These are phyloP conservation scores for Globisporangium cylindrosporum DNA, from an alignment of 352 stramenopile species.

Conservation along the genomic window DNA sequence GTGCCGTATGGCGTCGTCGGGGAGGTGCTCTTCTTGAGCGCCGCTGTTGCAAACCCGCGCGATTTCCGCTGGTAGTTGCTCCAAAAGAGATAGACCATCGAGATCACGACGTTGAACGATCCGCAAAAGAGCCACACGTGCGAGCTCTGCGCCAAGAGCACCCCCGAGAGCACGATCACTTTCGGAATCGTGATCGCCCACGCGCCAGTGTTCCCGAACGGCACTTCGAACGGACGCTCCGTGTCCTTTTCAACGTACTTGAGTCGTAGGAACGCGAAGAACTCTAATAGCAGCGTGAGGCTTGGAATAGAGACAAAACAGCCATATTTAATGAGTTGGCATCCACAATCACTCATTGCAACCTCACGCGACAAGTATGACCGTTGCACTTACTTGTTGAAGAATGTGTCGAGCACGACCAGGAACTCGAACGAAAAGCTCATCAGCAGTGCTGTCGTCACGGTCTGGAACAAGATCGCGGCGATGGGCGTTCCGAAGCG, in stretches of 20 bases:
- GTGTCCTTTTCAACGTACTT: conserved; percentile 82
- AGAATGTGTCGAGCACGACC: conserved; percentile 82
- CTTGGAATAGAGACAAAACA: conserved; percentile 18
- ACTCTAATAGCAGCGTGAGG: conserved; percentile 77
- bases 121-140: conserved; percentile 73
- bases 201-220: conserved; percentile 61
- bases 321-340: neutral
- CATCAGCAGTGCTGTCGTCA: conserved; percentile 78
- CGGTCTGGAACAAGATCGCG: conserved; percentile 70
- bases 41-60: neutral
- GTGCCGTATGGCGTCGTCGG: conserved; percentile 33
- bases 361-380: neutral
- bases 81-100: conserved; percentile 61
- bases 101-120: conserved; percentile 62
- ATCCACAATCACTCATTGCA: neutral
- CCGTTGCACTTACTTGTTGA: conserved; percentile 77
- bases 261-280: conserved; percentile 80
- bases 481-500: conserved; percentile 79
- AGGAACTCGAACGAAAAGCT: conserved; percentile 83
- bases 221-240: conserved; percentile 67
- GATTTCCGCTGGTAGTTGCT: conserved; percentile 44
- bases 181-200: conserved; percentile 82
- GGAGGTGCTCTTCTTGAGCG: conserved; percentile 1
- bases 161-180: conserved; percentile 71
- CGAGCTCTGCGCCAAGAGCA: conserved; percentile 63